Evolutionary conservation across 768 basidiomycete species (phyloP), one percentile per base, ranked within the genome.

Genomic region (Auriscalpium orientale): DNA sequence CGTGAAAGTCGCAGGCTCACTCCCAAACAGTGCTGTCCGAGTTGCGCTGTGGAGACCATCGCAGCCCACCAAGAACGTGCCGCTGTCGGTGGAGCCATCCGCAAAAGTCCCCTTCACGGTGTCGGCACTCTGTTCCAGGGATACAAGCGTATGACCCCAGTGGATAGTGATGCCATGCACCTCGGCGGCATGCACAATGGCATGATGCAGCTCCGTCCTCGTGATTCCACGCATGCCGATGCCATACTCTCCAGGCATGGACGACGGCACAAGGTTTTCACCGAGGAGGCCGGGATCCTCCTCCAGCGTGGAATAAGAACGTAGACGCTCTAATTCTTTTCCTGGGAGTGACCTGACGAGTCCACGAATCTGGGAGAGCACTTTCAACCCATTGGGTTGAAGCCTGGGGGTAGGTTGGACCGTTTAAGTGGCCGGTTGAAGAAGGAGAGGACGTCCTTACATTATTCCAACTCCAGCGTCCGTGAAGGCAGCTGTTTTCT

Each of bases 31-130:
- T 11, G 66, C 58, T n/a, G 57, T 61, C 3, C 76, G 67, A 11
- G 75, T 74, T 51, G 64, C 68, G 58, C 73, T 73, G 57, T 77
- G 76, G 55, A 78, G 64, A 8, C 76, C 76, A 54, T 78, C 76
- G 61, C 74, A 75, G 18, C 76, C 76, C 8, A 76, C 67, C 4
- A 76, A 68, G 53, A 78, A 70, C 56, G 69, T 70, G 8, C 70
- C 75, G 0, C 59, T 67, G 46, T 71, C 74, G 45, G 53, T 65
- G 21, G 57, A 56, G 9, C 74, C 76, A 50, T 72, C 72, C 37
- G 62, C 65, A 57, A 77, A 72, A 3, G 47, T 61, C 9, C 72
- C 75, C 4, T 58, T 56, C 2, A 74, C 76, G 16, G 55, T 57
- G 12, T 63, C 66, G 1, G 62, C 64, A 18, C 49, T 40, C 57